A percentile compares a stretch with the other conserved stretches of the same genome.
These are phyloP conservation scores for Mucor lusitanicus DNA, from an alignment of 371 early-diverging fungal genomes.

Conservation along the genomic window DNA sequence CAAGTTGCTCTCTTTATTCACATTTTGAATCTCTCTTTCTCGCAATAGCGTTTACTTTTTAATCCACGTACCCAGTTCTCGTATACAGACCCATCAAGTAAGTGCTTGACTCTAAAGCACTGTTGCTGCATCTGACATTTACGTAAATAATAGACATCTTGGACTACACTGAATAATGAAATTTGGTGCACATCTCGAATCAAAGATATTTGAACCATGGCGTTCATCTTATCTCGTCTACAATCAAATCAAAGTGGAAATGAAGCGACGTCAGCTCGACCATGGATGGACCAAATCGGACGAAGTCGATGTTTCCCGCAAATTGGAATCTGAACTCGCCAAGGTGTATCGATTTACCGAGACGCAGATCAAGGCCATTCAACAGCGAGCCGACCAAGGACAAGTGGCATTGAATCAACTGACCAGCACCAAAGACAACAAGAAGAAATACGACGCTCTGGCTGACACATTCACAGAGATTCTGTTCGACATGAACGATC, in stretches of 20 bases:
- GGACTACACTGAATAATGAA: constrained; percentile 30
- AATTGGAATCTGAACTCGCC: constrained; percentile 78
- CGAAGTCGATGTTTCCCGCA: constrained; percentile 73
- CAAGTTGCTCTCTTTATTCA: not conserved
- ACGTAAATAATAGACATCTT: no score
- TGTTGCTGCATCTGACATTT: not conserved
- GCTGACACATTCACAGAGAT: constrained; percentile 76
- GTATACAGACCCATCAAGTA: not conserved
- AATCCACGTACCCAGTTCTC: not conserved
- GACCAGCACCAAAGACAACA: constrained; percentile 28
- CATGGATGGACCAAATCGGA: constrained; percentile 61
- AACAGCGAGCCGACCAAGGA: constrained; percentile 69
- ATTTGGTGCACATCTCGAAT: constrained; percentile 43
- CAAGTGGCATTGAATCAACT: constrained; percentile 53
- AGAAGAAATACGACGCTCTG: constrained; percentile 42
- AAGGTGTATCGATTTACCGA: constrained; percentile 84
- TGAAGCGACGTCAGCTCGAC: constrained; percentile 39
- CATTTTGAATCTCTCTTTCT: not conserved
- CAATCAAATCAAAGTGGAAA: constrained; percentile 33
- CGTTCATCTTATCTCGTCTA: constrained; percentile 43
- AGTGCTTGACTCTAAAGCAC: not conserved
- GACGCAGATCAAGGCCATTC: constrained; percentile 71
- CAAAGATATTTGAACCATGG: constrained; percentile 45
- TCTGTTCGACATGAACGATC: constrained; percentile 81
- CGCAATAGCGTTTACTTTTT: not conserved